These are phyloP conservation scores for Vigna hirtella DNA, from an alignment of 306 rosid genomes.

Conservation along the genomic window DNA sequence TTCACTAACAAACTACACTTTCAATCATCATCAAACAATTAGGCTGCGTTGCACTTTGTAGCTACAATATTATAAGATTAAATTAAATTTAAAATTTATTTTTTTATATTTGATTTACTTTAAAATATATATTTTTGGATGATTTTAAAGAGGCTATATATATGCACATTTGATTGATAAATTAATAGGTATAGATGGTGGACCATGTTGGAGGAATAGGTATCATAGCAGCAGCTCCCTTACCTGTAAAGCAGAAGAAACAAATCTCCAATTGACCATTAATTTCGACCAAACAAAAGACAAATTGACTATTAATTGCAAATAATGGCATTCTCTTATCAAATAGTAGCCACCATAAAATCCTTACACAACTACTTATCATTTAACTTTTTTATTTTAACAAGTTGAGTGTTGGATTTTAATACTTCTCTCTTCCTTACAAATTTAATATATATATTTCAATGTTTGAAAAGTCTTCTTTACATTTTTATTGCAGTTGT, in stretches of 20 bases:
- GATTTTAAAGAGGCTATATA: too few relatives aligned
- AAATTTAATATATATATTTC: not conserved
- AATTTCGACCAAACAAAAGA: not conserved
- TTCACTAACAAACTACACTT: constrained; percentile 8
- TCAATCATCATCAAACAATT: not conserved
- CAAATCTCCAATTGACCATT: constrained; percentile 15
- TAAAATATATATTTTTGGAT: too few relatives aligned
- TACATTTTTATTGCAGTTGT: not conserved
- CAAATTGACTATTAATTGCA: constrained; percentile 1
- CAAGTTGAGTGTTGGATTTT: constrained; percentile 9
- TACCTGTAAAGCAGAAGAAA: not conserved
- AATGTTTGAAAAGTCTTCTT: not conserved
- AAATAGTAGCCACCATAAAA: not conserved
- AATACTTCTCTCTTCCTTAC: not conserved
- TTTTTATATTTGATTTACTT: too few relatives aligned
- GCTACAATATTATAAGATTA: too few relatives aligned
- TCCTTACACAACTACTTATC: constrained; percentile 27
- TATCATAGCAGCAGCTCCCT: not conserved
- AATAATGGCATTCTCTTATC: constrained; percentile 27
- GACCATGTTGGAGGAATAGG: not conserved
- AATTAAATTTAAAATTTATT: too few relatives aligned
- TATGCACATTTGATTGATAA: too few relatives aligned
- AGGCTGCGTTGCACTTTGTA: not conserved
- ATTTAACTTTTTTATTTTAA: not conserved
- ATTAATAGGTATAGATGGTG: not conserved